Conservation (phyloP, 768 basidiomycete species). For the Hericium erinaceus region DNA sequence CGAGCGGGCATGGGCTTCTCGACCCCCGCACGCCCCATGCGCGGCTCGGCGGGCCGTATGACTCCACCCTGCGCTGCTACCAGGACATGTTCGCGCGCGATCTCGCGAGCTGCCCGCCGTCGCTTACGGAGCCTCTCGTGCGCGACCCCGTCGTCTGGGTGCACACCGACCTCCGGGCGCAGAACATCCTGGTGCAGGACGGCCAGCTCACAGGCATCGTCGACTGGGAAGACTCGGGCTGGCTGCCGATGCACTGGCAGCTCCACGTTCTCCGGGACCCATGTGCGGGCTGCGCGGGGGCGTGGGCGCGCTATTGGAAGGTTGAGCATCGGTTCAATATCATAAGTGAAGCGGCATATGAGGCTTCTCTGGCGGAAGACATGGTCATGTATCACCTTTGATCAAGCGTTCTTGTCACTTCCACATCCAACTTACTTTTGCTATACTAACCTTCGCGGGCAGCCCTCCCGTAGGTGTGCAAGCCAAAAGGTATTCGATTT, state of each 20-base stretch:
- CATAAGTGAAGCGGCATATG: no score
- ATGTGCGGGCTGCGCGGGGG: background rate
- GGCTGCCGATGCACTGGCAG: conserved; percentile 19
- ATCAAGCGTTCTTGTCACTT: no score
- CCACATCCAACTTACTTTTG: no score
- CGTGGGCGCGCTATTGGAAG: background rate
- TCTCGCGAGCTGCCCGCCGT: background rate
- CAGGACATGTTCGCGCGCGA: conserved; percentile 3
- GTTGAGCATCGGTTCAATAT: background rate
- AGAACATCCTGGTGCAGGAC: conserved; percentile 16
- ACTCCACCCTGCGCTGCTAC: conserved; percentile 15
- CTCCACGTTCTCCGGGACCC: background rate
- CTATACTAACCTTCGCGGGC: no score
- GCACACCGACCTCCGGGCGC: conserved; percentile 11
- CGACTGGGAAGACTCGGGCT: conserved; percentile 20
- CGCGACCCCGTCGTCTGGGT: conserved; percentile 4
- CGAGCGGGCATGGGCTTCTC: conserved; percentile 18
- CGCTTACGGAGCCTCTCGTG: background rate
- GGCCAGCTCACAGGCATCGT: conserved; percentile 17
- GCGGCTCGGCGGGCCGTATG: conserved; percentile 13
- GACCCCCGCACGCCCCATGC: conserved; percentile 11
- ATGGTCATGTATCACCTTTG: no score
- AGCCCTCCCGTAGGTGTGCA: no score
- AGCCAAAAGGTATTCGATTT: no score
- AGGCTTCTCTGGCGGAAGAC: no score